Percentiles rank a stretch among this genome's conserved stretches.
Evolutionary conservation across 1,284 basidiomycete species (phyloP).

Genomic region (Ganoderma sp.): DNA sequence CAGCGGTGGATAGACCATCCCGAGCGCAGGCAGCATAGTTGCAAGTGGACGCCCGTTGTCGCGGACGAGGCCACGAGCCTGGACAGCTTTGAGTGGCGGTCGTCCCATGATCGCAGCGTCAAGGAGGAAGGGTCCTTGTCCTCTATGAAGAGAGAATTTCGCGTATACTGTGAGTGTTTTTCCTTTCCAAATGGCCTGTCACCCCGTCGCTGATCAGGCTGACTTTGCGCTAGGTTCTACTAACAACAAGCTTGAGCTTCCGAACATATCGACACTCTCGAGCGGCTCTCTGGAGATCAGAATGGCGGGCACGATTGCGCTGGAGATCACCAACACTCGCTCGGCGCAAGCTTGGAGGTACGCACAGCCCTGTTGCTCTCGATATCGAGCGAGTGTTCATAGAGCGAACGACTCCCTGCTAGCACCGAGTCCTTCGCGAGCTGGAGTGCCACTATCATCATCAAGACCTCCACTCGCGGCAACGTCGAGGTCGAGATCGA

Average conservation of each 20-base stretch:
- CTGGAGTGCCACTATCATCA: conserved; percentile 29
- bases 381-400: neutral
- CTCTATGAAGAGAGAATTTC: conserved; percentile 20
- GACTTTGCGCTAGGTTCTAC: conserved; percentile 30
- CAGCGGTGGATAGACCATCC: conserved; percentile 30
- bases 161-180: conserved; percentile 28
- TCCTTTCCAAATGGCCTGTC: neutral
- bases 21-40: conserved; percentile 21
- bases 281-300: conserved; percentile 32
- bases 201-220: neutral
- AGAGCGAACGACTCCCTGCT: neutral
- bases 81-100: conserved; percentile 31
- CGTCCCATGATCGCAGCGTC: conserved; percentile 26
- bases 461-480: conserved; percentile 23
- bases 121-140: conserved; percentile 11
- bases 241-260: conserved; percentile 33
- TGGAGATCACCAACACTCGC: conserved; percentile 18
- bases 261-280: conserved; percentile 28
- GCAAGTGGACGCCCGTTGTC: conserved; percentile 15
- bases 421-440: conserved; percentile 29
- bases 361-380: conserved; percentile 6
- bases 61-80: conserved; percentile 31
- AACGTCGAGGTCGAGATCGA: conserved; percentile 28
- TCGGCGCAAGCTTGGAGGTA: conserved; percentile 10
- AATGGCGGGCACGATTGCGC: conserved; percentile 31